Base-by-base conservation (phyloP, 495 filamentous ascomycete genomes). In the Glonium stellatum region DNA sequence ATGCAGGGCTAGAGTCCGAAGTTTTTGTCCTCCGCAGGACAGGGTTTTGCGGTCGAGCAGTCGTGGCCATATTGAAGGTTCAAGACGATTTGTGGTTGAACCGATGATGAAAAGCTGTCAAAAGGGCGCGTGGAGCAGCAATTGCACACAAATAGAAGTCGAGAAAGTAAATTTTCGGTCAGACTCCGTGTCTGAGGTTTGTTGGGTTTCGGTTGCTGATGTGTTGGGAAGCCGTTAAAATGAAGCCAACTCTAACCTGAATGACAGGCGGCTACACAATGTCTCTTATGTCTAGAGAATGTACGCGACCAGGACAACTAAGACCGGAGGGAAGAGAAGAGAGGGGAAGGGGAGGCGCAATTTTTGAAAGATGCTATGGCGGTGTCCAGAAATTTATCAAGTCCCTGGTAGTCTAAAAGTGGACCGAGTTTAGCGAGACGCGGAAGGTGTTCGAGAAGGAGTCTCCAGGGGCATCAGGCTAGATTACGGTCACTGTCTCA, bases 1-100 rank as follows among this genome's bases (percentile, higher is more conserved):
- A 86, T 31, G 85, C 85, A 5, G 70, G 62, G 13, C 57, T 55
- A 23, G 77, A 76, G 57, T 74, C 73, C 44, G 80, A 74, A 46
- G 81, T 83, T 54, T 72, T 66, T 68, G 72, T 77, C 77, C 69
- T 71, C 65, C 76, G 73, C 21, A 85, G 75, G 70, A 78, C 76
- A 57, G 78, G 67, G 66, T 76, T 77, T 71, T 78, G 77, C 50
- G 82, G 79, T 42, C 82, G 53, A 23, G 81, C 81, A 19, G 83
- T 83, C 54, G 82, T 80, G 63, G 81, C 78, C 83, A 85, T 86
- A 46, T 50, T 39, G 62, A 8, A 1, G 48, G 9, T 27, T 15
- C 18, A 10, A 15, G 48, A 23, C 0, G 48, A 15, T 51, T 51
- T 31, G 12, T 51, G 13, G 19, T 15, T 15, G 9, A 51, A 51